phyloP scores from a whole-genome alignment of 352 stramenopile species.

The Phytopythium delawarense region DNA sequence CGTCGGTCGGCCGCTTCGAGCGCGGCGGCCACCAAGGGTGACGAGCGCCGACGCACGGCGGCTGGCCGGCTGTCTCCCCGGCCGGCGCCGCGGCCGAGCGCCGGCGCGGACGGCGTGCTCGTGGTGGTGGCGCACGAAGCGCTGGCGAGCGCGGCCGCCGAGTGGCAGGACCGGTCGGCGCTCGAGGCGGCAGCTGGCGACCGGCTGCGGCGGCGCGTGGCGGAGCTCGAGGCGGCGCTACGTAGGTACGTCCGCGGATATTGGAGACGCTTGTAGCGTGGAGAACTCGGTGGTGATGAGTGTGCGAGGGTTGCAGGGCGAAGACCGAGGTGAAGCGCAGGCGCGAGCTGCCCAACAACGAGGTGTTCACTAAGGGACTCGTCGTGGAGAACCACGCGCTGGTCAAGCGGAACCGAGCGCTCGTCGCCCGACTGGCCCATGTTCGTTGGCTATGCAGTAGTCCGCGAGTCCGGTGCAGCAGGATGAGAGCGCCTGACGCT shows the following conservation, averaged over 20 bases:
- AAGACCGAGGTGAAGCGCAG: conserved; percentile 54
- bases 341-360: conserved; percentile 52
- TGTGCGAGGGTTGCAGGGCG: conserved; percentile 12
- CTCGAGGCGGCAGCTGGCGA: conserved; percentile 26
- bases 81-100: not conserved
- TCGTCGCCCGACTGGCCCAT: conserved; percentile 41
- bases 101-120: conserved; percentile 12
- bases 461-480: not conserved
- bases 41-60: not conserved
- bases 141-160: conserved; percentile 19
- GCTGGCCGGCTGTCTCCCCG: conserved; percentile 14
- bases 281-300: not conserved
- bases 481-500: too few species aligned
- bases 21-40: not conserved
- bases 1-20: not conserved
- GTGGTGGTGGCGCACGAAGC: conserved; percentile 35
- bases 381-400: conserved; percentile 59
- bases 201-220: conserved; percentile 28
- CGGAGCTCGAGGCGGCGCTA: conserved; percentile 25
- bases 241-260: conserved; percentile 21
- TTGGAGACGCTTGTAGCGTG: not conserved
- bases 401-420: conserved; percentile 21
- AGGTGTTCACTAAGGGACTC: conserved; percentile 57
- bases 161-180: conserved; percentile 45
- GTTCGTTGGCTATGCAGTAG: conserved; percentile 9